Evolutionary conservation across 2,329 filamentous ascomycete species (phyloP).

Genomic region (Fusarium agapanthi): DNA sequence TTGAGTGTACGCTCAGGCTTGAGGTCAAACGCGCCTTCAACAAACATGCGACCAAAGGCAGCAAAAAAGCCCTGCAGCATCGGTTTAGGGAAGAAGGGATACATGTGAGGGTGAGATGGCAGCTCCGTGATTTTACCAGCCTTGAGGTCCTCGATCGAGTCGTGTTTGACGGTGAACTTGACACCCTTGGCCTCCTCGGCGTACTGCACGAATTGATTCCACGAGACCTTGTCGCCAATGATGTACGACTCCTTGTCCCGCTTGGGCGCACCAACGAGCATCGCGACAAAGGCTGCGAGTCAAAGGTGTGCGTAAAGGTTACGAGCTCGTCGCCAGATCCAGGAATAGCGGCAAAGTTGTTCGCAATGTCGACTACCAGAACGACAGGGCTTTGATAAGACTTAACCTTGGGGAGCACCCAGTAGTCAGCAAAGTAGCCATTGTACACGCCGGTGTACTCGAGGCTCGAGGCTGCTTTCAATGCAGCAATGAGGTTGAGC

Average conservation of each 20-base stretch:
- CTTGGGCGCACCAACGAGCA: fast-evolving
- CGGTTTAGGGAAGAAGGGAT: background rate
- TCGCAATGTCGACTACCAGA: background rate
- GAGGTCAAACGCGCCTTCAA: background rate
- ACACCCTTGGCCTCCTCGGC: background rate
- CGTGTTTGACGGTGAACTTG: background rate
- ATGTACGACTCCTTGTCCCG: background rate
- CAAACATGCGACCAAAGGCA: background rate
- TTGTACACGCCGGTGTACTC: background rate
- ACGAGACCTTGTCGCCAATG: background rate
- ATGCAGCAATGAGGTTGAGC: background rate
- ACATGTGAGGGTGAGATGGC: background rate
- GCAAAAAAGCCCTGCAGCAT: background rate
- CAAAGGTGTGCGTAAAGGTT: background rate
- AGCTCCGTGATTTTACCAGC: background rate
- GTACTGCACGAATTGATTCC: background rate
- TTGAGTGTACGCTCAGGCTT: background rate
- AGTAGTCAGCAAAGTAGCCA: background rate
- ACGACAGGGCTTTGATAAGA: background rate
- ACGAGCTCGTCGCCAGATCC: background rate
- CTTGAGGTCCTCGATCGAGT: background rate
- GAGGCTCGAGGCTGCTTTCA: background rate
- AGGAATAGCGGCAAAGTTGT: background rate
- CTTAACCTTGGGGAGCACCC: background rate
- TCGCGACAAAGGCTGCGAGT: background rate